These are phyloP conservation scores for Tribonema minus DNA, from an alignment of 108 stramenopile genomes.

Conservation along the genomic window DNA sequence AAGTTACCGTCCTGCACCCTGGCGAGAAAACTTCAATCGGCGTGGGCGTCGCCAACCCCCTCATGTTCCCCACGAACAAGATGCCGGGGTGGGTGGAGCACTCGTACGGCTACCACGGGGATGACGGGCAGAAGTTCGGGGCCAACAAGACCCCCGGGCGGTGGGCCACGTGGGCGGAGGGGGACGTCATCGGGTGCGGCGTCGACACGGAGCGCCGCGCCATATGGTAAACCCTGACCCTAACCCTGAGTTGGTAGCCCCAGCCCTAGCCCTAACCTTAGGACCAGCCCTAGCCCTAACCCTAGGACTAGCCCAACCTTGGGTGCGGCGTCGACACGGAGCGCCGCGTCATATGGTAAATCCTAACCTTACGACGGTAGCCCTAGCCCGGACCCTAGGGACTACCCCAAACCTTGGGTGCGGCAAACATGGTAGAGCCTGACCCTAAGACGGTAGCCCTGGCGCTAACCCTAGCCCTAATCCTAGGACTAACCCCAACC, in stretches of 20 bases:
- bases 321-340: constrained; percentile 39
- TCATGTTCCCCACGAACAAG: constrained; percentile 24
- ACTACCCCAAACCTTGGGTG: no score
- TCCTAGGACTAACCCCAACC: constrained; percentile 45
- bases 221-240: constrained; percentile 41
- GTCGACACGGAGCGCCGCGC: constrained; percentile 12
- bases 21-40: constrained; percentile 49
- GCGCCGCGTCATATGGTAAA: constrained; percentile 37
- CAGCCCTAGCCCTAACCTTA: no score
- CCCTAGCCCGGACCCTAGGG: no score
- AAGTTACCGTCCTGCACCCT: constrained; percentile 43
- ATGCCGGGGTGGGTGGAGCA: constrained; percentile 54
- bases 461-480: no score
- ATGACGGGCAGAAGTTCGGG: constrained; percentile 52
- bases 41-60: constrained; percentile 44
- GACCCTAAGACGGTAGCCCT: no score
- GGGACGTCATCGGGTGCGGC: constrained; percentile 53
- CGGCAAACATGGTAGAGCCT: no score
- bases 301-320: constrained; percentile 45
- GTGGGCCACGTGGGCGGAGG: constrained; percentile 46
- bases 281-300: no score
- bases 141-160: constrained; percentile 32
- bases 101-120: constrained; percentile 53
- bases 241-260: no score
- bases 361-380: no score